phyloP scores from a whole-genome alignment of 2,329 filamentous ascomycete species.

The Xylaria sp. region DNA sequence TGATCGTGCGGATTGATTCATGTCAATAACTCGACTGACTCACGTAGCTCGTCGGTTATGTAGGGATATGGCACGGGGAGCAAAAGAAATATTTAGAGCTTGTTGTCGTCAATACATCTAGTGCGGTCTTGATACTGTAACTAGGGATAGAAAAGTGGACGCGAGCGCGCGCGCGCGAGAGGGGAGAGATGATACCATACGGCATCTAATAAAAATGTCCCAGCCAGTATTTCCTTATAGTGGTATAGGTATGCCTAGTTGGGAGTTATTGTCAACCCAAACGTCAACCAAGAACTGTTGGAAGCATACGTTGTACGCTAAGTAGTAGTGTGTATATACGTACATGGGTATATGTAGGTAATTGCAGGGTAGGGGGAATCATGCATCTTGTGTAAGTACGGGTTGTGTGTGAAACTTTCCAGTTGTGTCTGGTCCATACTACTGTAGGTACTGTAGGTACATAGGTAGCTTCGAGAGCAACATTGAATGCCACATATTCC shows the following conservation, averaged over 20 bases:
- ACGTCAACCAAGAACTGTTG: too few species aligned
- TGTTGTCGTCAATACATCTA: neutral
- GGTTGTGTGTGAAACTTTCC: neutral
- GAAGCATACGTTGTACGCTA: too few species aligned
- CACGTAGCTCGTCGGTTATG: constrained; percentile 22
- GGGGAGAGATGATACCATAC: neutral
- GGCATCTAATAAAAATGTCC: neutral
- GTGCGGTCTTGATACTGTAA: neutral
- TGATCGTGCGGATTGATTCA: constrained; percentile 13
- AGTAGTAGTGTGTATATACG: neutral
- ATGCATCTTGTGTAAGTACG: neutral
- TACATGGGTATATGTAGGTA: neutral
- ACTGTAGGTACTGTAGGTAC: too few species aligned
- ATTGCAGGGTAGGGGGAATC: neutral
- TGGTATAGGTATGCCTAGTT: neutral
- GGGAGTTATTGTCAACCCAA: too few species aligned
- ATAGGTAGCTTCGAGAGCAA: neutral
- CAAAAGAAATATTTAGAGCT: constrained; percentile 6
- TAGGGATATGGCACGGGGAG: constrained; percentile 18
- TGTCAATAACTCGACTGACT: constrained; percentile 19
- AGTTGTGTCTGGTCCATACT: neutral
- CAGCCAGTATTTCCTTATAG: neutral
- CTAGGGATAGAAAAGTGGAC: constrained; percentile 11
- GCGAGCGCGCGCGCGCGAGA: neutral
- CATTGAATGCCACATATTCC: neutral